Evolutionary conservation across 192 early-diverging fungal genomes (phyloP), one percentile per base, ranked within the genome.

Genomic region (Podochytrium sp.): DNA sequence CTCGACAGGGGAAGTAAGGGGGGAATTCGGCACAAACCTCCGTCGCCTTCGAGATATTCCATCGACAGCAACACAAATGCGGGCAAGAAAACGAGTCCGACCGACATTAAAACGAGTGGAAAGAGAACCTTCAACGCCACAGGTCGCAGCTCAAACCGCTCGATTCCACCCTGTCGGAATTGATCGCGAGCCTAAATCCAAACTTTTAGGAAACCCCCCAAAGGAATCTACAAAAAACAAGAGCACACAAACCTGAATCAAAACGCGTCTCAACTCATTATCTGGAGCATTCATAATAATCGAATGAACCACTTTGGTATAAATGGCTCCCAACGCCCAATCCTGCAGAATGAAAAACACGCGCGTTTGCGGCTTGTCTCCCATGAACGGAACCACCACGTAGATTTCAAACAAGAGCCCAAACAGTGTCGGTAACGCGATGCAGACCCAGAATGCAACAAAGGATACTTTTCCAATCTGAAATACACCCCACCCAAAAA

Each of bases 321-420:
- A 91, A 5, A 92, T 78, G 18, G 90, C 77, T 27, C 93, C 93
- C 39, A 88, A 65, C 0, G 91, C 84, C 90, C 91, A 94, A 65
- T 90, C 85, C 85, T 92, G 83, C 41, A 80, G 37, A 23, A 81
- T 37, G 56, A 81, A 76, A 50, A 78, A 34, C 18, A 80, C 50
- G 6, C 42, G 58, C 7, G 75, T 79, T 52, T 72, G 65, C n/a
- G 62, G 25, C 30, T 78, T 59, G 29, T 79, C 35, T 59, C 71
- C 77, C 33, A 82, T 75, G 42, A 91, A 67, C 18, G 92, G 90
- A 16, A 85, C 63, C 59, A 93, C 84, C 27, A 94, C 53, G 76
- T 93, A 94, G 12, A 95, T 66, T 37, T 95, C 91, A 59, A 92
- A 83, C 23, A 92, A 61, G 16, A 93, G 66, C 16, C 93, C 92